Evolutionary conservation across 768 basidiomycete species (phyloP), one percentile per base, ranked within the genome.

Genomic region (Mycena galopus): DNA sequence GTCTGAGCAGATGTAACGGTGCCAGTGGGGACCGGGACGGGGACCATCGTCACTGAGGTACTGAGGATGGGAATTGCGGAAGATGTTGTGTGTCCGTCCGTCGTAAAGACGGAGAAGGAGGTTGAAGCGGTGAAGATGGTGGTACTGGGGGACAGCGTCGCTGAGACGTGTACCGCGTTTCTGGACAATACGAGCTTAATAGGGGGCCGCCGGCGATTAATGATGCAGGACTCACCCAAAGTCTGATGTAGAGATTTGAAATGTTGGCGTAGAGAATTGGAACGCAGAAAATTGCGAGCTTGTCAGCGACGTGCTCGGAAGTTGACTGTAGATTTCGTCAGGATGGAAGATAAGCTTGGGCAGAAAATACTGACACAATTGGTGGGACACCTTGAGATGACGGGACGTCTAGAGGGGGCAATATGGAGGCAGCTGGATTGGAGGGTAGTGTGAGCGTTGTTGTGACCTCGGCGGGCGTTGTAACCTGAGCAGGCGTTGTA

Each of bases 141-240:
- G 4, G 69, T 64, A 44, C 53, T 70, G 4, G 62, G 42, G 3
- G 69, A 70, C n/a, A 64, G 25, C n/a, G 69, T 57, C 17, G 11
- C n/a, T 12, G 69, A 63, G 16, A 21, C 29, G 23, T 64, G 61
- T 16, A 64, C 44, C 37, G 12, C 39, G 42, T 44, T 64, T 25
- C 69, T 70, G 23, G 29, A 17, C 2, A 29, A n/a, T n/a, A 25
- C 17, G 55, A 30, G 23, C 21, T 29, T 32, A 60, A 7, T 51
- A 23, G 12, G 19, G 19, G 25, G 55, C 7, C 27, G 27, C 14
- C n/a, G 2, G 7, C 14, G 9, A 27, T 7, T 39, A 14, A 29
- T 39, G 19, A 35, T 7, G 44, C 10, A 53, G 2, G 35, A 39
- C 64, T 55, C 35, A 65, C 64, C 35, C 64, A n/a, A 47, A 68